Percentiles rank a stretch among this genome's conserved stretches.
These are phyloP conservation scores for Fragaria ananassa DNA, from an alignment of 306 rosid genomes.

Conservation along the genomic window DNA sequence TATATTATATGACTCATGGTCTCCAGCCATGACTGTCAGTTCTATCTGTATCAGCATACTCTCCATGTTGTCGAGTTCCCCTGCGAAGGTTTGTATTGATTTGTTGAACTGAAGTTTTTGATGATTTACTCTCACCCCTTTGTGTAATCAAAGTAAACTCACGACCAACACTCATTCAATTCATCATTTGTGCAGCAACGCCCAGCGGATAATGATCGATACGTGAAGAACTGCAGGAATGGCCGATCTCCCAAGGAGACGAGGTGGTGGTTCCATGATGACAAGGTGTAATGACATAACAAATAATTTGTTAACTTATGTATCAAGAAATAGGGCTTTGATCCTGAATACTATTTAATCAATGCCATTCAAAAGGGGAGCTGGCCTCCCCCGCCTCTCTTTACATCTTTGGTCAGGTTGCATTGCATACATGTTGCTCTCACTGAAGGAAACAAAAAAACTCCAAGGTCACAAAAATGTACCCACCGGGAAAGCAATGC, in stretches of 20 bases:
- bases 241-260: conserved; percentile 48
- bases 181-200: conserved; percentile 32
- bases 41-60: conserved; percentile 43
- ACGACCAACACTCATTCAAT: neutral
- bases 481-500: too few species aligned
- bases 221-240: conserved; percentile 39
- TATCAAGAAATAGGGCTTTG: conserved; percentile 9
- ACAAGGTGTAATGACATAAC: conserved; percentile 23
- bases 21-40: conserved; percentile 42
- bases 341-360: conserved; percentile 4
- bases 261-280: conserved; percentile 48
- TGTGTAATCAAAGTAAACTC: neutral
- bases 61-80: conserved; percentile 44
- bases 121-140: neutral
- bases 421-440: too few species aligned
- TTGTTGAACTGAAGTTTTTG: neutral
- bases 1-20: conserved; percentile 46
- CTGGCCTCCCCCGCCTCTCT: neutral
- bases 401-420: neutral
- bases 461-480: too few species aligned
- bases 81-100: conserved; percentile 30
- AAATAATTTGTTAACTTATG: neutral
- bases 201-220: conserved; percentile 37
- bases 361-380: neutral
- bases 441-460: too few species aligned